These are phyloP conservation scores for Tripterygium wilfordii DNA, from an alignment of 177 flowering plant species.

Conservation along the genomic window DNA sequence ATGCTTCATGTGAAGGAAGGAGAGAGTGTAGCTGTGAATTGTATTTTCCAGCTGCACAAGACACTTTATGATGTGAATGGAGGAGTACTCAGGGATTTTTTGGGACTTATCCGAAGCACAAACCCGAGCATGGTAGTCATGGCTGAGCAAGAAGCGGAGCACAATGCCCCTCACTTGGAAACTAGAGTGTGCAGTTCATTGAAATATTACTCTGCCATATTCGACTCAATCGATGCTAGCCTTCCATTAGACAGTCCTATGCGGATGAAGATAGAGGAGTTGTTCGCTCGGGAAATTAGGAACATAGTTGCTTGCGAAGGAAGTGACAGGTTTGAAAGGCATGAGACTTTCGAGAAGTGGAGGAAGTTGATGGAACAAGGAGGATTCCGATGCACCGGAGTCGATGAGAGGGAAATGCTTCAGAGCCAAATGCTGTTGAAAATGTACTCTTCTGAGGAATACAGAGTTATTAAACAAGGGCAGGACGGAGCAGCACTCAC, in stretches of 20 bases:
- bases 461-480: slow-evolving; percentile 40
- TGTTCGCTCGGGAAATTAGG: slow-evolving; percentile 75
- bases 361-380: slow-evolving; percentile 58
- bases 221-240: slow-evolving; percentile 58
- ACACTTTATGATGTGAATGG: slow-evolving; percentile 57
- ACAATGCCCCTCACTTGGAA: slow-evolving; percentile 51
- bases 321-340: slow-evolving; percentile 73
- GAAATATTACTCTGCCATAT: slow-evolving; percentile 77
- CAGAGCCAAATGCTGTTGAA: slow-evolving; percentile 78
- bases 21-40: slow-evolving; percentile 79
- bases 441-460: slow-evolving; percentile 57
- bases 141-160: slow-evolving; percentile 87
- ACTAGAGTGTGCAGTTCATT: slow-evolving; percentile 57
- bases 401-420: slow-evolving; percentile 56
- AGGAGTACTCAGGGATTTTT: slow-evolving; percentile 55
- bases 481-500: slow-evolving; percentile 54
- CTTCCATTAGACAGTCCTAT: slow-evolving; percentile 51
- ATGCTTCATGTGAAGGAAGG: slow-evolving; percentile 93
- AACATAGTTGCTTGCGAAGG: slow-evolving; percentile 89
- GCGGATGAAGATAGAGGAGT: slow-evolving; percentile 76
- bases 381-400: slow-evolving; percentile 50
- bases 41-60: slow-evolving; percentile 74
- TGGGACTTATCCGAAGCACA: slow-evolving; percentile 77
- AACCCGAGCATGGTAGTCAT: slow-evolving; percentile 50
- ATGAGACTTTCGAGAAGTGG: slow-evolving; percentile 65